phyloP scores from a whole-genome alignment of 805 yeast species.

The Lipomyces sp. region DNA sequence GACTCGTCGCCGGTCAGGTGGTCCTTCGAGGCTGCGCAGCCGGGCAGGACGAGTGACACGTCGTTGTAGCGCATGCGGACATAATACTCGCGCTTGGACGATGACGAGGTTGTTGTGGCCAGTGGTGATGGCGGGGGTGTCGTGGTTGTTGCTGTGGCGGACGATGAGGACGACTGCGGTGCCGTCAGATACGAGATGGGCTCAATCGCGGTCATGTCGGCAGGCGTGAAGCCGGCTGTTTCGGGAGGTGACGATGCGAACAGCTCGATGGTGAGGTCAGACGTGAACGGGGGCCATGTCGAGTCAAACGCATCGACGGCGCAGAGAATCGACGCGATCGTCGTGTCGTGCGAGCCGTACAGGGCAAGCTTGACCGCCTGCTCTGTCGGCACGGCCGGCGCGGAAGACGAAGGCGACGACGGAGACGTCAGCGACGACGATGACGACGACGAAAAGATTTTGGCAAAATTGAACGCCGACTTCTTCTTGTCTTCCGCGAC shows the following conservation, averaged over 20 bases:
- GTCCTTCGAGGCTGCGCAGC: constrained; percentile 15
- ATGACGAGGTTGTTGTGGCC: background rate
- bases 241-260: constrained; percentile 13
- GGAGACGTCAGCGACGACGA: background rate
- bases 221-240: background rate
- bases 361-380: constrained; percentile 21
- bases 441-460: too few relatives aligned
- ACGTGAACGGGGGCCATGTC: constrained; percentile 30
- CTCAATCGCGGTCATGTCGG: background rate
- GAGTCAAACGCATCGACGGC: constrained; percentile 26
- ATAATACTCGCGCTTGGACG: constrained; percentile 20
- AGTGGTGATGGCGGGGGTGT: background rate
- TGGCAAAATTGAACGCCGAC: background rate
- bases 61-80: constrained; percentile 29
- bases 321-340: constrained; percentile 28
- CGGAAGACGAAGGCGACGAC: background rate
- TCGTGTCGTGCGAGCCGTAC: constrained; percentile 31
- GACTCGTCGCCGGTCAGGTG: constrained; percentile 15
- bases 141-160: background rate
- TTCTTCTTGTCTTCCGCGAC: constrained; percentile 11
- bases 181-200: background rate
- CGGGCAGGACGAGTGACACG: constrained; percentile 20
- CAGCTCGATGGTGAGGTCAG: constrained; percentile 28
- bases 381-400: background rate
- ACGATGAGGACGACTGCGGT: background rate